Conservation (phyloP, 768 basidiomycete species). For the Boletellus sp. region DNA sequence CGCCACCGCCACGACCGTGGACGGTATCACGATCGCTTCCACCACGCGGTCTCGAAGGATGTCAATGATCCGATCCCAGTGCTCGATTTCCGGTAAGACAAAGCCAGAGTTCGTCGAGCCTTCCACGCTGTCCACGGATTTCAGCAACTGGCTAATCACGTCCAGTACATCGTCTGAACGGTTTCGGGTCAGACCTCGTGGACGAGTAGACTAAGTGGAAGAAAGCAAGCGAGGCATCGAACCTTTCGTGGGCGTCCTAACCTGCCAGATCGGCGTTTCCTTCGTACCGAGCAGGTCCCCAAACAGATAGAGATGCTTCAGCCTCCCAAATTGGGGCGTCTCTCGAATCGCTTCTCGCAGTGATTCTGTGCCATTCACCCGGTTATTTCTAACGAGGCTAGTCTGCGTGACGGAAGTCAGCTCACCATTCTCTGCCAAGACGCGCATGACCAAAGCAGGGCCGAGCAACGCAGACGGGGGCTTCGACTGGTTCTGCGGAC, state of each 20-base stretch:
- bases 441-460: slow-evolving; percentile 14
- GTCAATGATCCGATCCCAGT: slow-evolving; percentile 8
- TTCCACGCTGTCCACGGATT: slow-evolving; percentile 9
- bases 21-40: slow-evolving; percentile 2
- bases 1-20: background rate
- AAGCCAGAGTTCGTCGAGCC: slow-evolving; percentile 8
- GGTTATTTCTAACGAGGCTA: background rate
- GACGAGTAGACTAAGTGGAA: background rate
- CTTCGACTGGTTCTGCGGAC: background rate
- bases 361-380: slow-evolving; percentile 8
- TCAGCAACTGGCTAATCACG: slow-evolving; percentile 5
- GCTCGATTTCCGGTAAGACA: slow-evolving; percentile 4
- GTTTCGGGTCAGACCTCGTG: background rate
- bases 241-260: slow-evolving; percentile 12
- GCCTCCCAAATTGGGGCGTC: slow-evolving; percentile 7
- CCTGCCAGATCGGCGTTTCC: slow-evolving; percentile 10
- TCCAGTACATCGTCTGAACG: slow-evolving; percentile 9
- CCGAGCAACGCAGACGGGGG: slow-evolving; percentile 9
- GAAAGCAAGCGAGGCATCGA: background rate
- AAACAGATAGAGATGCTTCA: slow-evolving; percentile 17
- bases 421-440: slow-evolving; percentile 11
- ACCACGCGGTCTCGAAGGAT: background rate
- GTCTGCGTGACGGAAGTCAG: too few species aligned
- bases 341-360: slow-evolving; percentile 19
- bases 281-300: slow-evolving; percentile 4